These are phyloP conservation scores for Coniella lustricola DNA, from an alignment of 2,329 filamentous ascomycete genomes.

Conservation along the genomic window DNA sequence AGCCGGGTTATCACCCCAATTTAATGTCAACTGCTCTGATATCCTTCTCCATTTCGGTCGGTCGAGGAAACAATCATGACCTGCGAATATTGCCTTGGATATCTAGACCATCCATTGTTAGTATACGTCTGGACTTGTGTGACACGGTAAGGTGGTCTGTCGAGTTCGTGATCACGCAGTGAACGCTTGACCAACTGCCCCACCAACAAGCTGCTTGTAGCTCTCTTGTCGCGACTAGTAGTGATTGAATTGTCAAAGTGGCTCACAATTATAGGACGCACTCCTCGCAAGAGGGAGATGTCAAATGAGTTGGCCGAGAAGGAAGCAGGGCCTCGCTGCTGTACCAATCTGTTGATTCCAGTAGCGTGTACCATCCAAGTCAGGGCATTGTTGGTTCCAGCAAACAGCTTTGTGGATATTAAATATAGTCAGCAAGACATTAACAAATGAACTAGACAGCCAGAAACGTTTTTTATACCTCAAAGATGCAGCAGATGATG, in stretches of 20 bases:
- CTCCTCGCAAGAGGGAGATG: conserved; percentile 31
- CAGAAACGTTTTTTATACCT: conserved; percentile 22
- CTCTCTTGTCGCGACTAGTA: background rate
- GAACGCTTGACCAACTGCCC: no score
- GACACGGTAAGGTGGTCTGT: no score
- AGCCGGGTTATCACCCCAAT: conserved; percentile 19
- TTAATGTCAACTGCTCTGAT: conserved; percentile 25
- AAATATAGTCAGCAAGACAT: background rate
- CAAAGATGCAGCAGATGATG: conserved; percentile 33
- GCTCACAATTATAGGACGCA: conserved; percentile 31
- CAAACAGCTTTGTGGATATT: conserved; percentile 28
- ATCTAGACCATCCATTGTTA: background rate
- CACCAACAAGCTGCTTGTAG: no score
- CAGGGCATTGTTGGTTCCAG: conserved; percentile 29
- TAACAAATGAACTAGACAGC: background rate
- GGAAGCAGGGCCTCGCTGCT: conserved; percentile 30
- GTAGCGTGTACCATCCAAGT: conserved; percentile 34
- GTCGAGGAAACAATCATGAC: conserved; percentile 30
- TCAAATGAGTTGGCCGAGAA: conserved; percentile 28
- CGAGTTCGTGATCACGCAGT: no score
- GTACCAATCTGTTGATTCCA: conserved; percentile 31
- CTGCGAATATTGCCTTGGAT: conserved; percentile 31
- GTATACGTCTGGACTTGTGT: background rate
- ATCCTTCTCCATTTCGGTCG: conserved; percentile 30
- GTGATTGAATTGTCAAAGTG: background rate